A percentile compares a stretch with the other conserved stretches of the same genome.
phyloP scores from a whole-genome alignment of 2,329 filamentous ascomycete genomes.

The Fusarium musae region DNA sequence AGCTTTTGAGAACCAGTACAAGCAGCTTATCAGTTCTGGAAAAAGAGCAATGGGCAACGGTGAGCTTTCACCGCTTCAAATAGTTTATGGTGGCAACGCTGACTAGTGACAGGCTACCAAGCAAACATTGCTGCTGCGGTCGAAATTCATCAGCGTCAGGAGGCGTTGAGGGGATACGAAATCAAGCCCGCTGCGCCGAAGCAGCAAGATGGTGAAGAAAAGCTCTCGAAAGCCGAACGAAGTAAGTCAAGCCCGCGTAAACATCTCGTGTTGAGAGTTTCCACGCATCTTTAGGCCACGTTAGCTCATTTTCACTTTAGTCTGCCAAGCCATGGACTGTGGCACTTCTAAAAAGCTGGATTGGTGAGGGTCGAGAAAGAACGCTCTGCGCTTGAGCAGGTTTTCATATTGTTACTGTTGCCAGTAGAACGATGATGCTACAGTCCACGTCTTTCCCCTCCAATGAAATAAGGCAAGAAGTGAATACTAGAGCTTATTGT shows the following conservation, averaged over 20 bases:
- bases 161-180: background rate
- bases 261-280: rapidly evolving
- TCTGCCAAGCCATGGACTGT: background rate
- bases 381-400: no score
- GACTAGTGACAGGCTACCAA: background rate
- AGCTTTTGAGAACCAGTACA: background rate
- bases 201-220: rapidly evolving
- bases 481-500: rapidly evolving
- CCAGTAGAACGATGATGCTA: rapidly evolving
- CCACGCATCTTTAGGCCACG: rapidly evolving
- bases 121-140: background rate
- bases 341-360: background rate
- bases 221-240: background rate
- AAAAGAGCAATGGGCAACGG: rapidly evolving
- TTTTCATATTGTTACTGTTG: no score
- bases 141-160: background rate
- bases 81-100: rapidly evolving
- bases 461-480: rapidly evolving
- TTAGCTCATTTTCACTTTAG: background rate
- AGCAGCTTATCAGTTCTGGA: background rate
- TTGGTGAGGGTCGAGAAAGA: background rate
- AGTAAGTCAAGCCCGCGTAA: background rate
- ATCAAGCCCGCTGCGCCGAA: background rate
- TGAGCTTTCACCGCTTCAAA: rapidly evolving
- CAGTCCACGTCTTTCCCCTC: rapidly evolving